Percentiles rank a stretch among this genome's conserved stretches.
Evolutionary conservation across 345 rosid species (phyloP).

Genomic region (Aquilaria malaccensis): DNA sequence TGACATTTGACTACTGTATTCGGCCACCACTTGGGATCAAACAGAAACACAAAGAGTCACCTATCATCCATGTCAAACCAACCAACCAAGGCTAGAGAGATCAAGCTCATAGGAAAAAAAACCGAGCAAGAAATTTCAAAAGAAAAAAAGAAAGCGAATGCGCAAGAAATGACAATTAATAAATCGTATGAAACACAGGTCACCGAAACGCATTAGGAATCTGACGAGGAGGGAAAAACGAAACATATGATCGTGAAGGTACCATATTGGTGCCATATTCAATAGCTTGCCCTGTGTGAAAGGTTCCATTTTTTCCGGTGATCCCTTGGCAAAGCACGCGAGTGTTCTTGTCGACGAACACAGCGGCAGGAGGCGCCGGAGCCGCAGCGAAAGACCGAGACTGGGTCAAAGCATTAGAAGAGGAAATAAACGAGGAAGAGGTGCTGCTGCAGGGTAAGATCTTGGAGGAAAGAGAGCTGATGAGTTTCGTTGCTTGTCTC

Average conservation of each 20-base stretch:
- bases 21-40: no score
- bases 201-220: no score
- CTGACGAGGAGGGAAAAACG: neutral
- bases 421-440: neutral
- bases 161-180: neutral
- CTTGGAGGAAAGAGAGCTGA: constrained; percentile 14
- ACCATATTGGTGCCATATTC: constrained; percentile 99
- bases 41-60: no score
- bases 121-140: neutral
- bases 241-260: neutral
- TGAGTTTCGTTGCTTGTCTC: constrained; percentile 14
- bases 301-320: constrained; percentile 91
- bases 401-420: constrained; percentile 5
- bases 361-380: constrained; percentile 28
- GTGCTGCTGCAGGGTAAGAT: constrained; percentile 1
- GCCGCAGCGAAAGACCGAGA: constrained; percentile 36
- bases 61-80: no score
- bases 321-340: constrained; percentile 95
- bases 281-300: constrained; percentile 96
- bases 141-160: neutral
- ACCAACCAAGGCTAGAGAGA: neutral
- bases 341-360: constrained; percentile 85
- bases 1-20: no score
- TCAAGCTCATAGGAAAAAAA: neutral
- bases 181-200: no score